A percentile compares a stretch with the other conserved stretches of the same genome.
These are phyloP conservation scores for Globisporangium perplexum DNA, from an alignment of 352 stramenopile genomes.

Conservation along the genomic window DNA sequence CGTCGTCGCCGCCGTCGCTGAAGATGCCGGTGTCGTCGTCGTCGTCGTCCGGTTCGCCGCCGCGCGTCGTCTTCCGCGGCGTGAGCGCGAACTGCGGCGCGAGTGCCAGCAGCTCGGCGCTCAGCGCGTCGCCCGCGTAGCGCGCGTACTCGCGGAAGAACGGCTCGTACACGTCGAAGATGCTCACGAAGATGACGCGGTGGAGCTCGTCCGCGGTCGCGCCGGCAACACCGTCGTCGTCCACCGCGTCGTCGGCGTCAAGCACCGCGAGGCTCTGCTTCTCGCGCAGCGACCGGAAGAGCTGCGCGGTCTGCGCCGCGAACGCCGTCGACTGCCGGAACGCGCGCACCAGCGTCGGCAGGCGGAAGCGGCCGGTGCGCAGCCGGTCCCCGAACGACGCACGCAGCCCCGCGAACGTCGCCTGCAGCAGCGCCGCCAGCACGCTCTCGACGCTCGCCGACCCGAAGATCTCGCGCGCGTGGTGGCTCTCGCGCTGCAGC, in stretches of 20 bases:
- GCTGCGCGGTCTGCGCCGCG: constrained; percentile 30
- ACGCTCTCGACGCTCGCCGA: constrained; percentile 16
- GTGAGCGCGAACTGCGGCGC: constrained; percentile 30
- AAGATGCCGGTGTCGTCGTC: too few species aligned
- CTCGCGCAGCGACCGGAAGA: constrained; percentile 34
- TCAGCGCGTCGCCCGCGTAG: constrained; percentile 34
- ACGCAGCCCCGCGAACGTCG: constrained; percentile 40
- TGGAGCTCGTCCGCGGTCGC: constrained; percentile 13
- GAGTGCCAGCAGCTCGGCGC: constrained; percentile 31
- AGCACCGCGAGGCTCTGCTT: constrained; percentile 6
- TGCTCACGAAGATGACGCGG: constrained; percentile 12
- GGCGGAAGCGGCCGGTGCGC: constrained; percentile 13
- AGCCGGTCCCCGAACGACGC: constrained; percentile 54
- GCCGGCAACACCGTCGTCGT: neutral
- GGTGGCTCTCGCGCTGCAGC: constrained; percentile 44
- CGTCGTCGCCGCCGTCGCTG: constrained; percentile 10
- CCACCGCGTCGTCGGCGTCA: neutral
- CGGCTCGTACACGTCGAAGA: constrained; percentile 49
- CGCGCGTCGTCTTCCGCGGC: constrained; percentile 1
- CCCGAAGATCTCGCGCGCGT: constrained; percentile 45
- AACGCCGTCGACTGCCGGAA: constrained; percentile 46
- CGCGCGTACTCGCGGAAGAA: constrained; percentile 53
- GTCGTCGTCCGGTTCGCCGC: constrained; percentile 12
- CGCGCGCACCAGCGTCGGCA: constrained; percentile 30
- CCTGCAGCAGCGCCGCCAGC: constrained; percentile 38